Conservation (phyloP, 345 rosid species). For the Arabidopsis suecica region DNA sequence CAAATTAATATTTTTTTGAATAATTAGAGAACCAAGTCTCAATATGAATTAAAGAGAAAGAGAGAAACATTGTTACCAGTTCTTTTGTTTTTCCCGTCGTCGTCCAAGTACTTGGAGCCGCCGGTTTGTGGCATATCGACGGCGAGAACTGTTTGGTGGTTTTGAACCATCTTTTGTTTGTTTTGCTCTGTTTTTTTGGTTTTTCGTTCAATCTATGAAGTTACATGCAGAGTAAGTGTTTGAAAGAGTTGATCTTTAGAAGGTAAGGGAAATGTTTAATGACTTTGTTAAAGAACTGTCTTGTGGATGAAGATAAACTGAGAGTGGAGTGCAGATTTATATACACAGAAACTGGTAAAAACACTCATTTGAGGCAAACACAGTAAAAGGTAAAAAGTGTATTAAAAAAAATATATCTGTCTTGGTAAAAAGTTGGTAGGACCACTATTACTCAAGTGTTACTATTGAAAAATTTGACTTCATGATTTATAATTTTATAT, state of each 20-base stretch:
- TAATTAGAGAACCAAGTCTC: not conserved
- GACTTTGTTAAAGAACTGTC: slow-evolving; percentile 11
- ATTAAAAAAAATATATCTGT: not conserved
- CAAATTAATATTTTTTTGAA: not conserved
- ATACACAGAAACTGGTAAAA: slow-evolving; percentile 29
- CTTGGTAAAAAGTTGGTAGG: slow-evolving; percentile 29
- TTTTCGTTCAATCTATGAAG: not conserved
- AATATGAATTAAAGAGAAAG: not conserved
- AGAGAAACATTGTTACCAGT: slow-evolving; percentile 53
- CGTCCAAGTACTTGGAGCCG: slow-evolving; percentile 71
- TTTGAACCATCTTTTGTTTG: slow-evolving; percentile 28
- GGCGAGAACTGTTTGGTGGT: slow-evolving; percentile 44
- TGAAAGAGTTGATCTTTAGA: not conserved
- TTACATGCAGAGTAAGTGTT: slow-evolving; percentile 12
- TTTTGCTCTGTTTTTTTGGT: not conserved
- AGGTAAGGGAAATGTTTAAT: not conserved
- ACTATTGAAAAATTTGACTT: not conserved
- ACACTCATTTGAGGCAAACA: not conserved
- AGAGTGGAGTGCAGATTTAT: slow-evolving; percentile 29
- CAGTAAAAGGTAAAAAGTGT: slow-evolving; percentile 2
- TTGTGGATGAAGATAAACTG: slow-evolving; percentile 34
- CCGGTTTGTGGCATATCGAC: slow-evolving; percentile 47
- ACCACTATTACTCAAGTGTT: slow-evolving; percentile 20
- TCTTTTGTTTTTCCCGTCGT: slow-evolving; percentile 75
- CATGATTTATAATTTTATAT: slow-evolving; percentile 7